Evolutionary conservation across 2,329 filamentous ascomycete genomes (phyloP), one percentile per base, ranked within the genome.

Genomic region (Thielaviopsis populi): DNA sequence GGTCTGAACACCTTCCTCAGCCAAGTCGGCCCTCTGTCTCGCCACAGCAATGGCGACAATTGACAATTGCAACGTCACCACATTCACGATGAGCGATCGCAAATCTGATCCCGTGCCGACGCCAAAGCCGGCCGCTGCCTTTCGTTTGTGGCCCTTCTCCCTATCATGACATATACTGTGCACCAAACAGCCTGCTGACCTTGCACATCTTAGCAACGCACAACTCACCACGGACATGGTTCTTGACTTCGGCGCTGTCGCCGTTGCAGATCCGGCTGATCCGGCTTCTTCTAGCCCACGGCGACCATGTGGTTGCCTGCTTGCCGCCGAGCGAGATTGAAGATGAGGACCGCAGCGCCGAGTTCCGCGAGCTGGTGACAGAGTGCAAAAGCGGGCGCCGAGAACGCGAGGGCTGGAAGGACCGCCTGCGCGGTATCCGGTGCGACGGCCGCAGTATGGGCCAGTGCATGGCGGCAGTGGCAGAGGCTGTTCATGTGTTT

Each of bases 291-390:
- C 85, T 97, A 59, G 83, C 84, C n/a, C 91, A 96, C 74, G 92
- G 94, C 59, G 94, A 97, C 74, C 91, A 87, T 72, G 87, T 95
- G 58, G 87, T 92, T 59, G 88, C 90, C 4, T 94, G 91, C 63
- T 80, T 96, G 41, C 84, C 88, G 59, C 87, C 89, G 2, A 77
- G 81, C 61, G 89, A 94, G 74, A 86, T 91, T 68, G 88, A 91
- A 70, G 82, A 91, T 72, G 86, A 86, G 46, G 81, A 82, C 58
- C 84, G 89, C 68, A 88, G 86, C 72, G 80, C 84, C 69, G 89
- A 91, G 73, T 95, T 95, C 73, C 84, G 88, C 64, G 83, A 84
- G 67, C 87, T 96, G 68, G 80, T 95, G 64, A 83, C 86, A 67
- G 83, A 86, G 72, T 85, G 83, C 70, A 84, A 83, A 72, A 83